Base-by-base conservation (phyloP, 148 eudicot species). In the Pouteria glomerata region DNA sequence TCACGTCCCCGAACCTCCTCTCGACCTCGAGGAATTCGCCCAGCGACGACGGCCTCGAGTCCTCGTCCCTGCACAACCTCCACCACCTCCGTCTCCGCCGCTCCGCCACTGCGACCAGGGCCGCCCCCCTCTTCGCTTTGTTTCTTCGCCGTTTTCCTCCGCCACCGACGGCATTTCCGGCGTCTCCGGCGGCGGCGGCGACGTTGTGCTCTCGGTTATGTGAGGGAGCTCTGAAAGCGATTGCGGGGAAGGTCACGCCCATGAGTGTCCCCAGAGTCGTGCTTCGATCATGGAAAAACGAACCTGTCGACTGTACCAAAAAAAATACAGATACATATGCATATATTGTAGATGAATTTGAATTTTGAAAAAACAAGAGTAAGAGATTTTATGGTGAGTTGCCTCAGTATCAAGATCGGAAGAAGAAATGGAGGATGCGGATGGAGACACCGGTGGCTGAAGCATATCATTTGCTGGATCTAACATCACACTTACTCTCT, bases 321-420 rank as follows among this genome's bases (percentile, higher is more conserved):
- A 47, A 14, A 21, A 44, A 15, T 16, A 4, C 13, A 57, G 30
- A 45, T 6, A 11, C 45, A 30, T 1, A 29, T 57, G 26, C 7
- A n/a, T 8, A 30, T 30, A n/a, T 27, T 39, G 44, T 39, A 48
- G 12, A 8, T 18, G 34, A 8, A 45, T 15, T 35, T 33, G 3
- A 39, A 39, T 3, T 23, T 44, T 3, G 16, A 42, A 6, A 8
- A 15, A 13, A 29, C n/a, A 15, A 1, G 13, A 6, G 21, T 5
- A n/a, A 66, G 1, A 59, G 23, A 3, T 27, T 33, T 18, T 5
- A 21, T 14, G 31, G 21, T 18, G 0, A 15, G 4, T 27, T 66
- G 80, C 83, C 83, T 85, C 84, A 12, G 86, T 80, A 72, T 85
- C 86, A 56, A 82, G 84, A 85, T 85, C 88, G 59, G 89, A 82